phyloP scores from a whole-genome alignment of 2,329 filamentous ascomycete genomes.

The Paecilomyces sp. region DNA sequence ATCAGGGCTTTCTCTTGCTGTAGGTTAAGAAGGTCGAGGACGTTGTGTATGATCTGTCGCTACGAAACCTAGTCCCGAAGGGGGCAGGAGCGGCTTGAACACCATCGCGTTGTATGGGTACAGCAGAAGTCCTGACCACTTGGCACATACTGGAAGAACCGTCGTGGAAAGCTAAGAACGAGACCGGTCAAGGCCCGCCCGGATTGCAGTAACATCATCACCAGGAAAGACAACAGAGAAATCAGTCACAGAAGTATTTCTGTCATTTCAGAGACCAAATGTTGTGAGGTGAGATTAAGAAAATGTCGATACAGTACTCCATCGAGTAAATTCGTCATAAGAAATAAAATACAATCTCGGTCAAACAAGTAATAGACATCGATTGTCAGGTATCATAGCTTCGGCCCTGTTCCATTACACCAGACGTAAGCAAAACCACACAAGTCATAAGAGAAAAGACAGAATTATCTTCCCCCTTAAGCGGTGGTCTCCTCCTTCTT shows the following conservation, averaged over 20 bases:
- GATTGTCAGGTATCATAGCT: background rate
- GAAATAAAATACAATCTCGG: background rate
- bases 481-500: background rate
- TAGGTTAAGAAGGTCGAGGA: constrained; percentile 95
- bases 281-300: background rate
- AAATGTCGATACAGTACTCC: background rate
- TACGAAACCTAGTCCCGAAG: constrained; percentile 70
- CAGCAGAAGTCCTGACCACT: background rate
- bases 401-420: background rate
- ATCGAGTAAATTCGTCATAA: background rate
- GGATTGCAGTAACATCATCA: too few relatives aligned
- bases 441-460: background rate
- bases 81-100: constrained; percentile 5
- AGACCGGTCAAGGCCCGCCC: background rate
- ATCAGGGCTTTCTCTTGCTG: background rate
- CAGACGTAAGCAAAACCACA: background rate
- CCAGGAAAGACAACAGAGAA: background rate
- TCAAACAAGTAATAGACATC: background rate
- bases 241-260: background rate
- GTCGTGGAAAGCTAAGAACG: background rate
- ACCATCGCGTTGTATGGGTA: background rate
- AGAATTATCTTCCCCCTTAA: background rate
- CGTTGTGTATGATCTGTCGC: constrained; percentile 88
- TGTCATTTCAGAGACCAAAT: background rate
- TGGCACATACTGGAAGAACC: background rate